These are phyloP conservation scores for Abortiporus biennis DNA, from an alignment of 1,284 basidiomycete genomes.

Conservation along the genomic window DNA sequence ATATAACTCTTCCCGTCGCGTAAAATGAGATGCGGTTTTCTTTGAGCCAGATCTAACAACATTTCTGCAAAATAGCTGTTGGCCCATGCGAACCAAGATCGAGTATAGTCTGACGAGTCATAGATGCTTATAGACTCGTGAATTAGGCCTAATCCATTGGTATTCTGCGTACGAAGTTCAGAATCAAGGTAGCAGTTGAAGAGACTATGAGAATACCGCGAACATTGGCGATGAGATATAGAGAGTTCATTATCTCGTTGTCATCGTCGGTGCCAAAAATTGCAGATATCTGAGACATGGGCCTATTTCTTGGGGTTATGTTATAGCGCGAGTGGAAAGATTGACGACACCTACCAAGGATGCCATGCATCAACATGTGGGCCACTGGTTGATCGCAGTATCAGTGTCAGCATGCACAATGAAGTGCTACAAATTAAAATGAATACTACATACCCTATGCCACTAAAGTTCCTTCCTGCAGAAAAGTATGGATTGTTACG, in stretches of 20 bases:
- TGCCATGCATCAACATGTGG: constrained; percentile 70
- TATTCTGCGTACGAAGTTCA: constrained; percentile 40
- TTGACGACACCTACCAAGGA: constrained; percentile 44
- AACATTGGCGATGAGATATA: constrained; percentile 64
- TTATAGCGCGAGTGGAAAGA: too few species aligned
- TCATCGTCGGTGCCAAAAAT: constrained; percentile 72
- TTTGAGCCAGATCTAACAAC: constrained; percentile 66
- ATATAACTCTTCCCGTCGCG: constrained; percentile 52
- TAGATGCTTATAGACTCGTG: constrained; percentile 72
- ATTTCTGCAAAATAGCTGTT: constrained; percentile 79
- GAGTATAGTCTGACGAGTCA: constrained; percentile 51
- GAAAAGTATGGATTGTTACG: constrained; percentile 64
- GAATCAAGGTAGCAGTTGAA: neutral
- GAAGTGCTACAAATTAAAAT: neutral
- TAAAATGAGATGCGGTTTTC: constrained; percentile 68
- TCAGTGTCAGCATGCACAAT: constrained; percentile 3
- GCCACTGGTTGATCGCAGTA: constrained; percentile 36
- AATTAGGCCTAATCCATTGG: constrained; percentile 67
- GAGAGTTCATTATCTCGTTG: constrained; percentile 51
- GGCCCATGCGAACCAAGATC: constrained; percentile 80
- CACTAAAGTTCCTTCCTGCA: constrained; percentile 57
- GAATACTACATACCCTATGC: constrained; percentile 54
- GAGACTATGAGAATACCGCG: neutral
- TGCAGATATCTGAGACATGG: constrained; percentile 71
- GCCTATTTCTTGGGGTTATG: too few species aligned